Conservation (phyloP, 108 stramenopile genomes). For the Nannochloropsis salina region DNA sequence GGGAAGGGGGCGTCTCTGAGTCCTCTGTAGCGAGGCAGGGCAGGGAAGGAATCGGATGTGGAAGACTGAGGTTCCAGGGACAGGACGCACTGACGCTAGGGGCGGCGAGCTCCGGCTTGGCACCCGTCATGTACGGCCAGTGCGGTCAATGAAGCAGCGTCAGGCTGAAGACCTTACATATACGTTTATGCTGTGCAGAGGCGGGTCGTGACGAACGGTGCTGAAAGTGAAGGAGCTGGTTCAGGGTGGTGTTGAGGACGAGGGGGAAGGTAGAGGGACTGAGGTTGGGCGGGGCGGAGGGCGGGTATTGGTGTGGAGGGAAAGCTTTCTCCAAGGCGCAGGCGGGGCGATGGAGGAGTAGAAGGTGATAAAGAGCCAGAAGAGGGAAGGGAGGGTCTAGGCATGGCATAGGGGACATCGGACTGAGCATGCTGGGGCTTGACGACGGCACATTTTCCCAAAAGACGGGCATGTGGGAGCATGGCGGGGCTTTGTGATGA, state of each 20-base stretch:
- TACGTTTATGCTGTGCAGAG: neutral
- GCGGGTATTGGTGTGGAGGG: neutral
- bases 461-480: neutral
- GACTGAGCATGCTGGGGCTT: neutral
- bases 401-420: neutral
- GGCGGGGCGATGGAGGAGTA: neutral
- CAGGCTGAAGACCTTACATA: neutral
- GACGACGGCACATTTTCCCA: neutral
- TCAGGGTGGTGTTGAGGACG: neutral
- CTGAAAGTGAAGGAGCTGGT: neutral
- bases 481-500: conserved; percentile 1
- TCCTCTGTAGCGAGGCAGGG: neutral
- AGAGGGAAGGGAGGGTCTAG: neutral
- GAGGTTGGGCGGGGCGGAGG: neutral
- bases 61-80: neutral
- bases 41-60: neutral
- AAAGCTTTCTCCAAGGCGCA: neutral
- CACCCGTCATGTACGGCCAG: neutral
- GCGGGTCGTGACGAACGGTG: neutral
- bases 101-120: neutral
- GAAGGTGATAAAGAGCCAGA: neutral
- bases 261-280: neutral
- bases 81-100: neutral
- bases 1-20: neutral
- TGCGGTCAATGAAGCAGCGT: neutral